Evolutionary conservation across 495 filamentous ascomycete genomes (phyloP), one percentile per base, ranked within the genome.

Genomic region (Lichenothelia convexa): DNA sequence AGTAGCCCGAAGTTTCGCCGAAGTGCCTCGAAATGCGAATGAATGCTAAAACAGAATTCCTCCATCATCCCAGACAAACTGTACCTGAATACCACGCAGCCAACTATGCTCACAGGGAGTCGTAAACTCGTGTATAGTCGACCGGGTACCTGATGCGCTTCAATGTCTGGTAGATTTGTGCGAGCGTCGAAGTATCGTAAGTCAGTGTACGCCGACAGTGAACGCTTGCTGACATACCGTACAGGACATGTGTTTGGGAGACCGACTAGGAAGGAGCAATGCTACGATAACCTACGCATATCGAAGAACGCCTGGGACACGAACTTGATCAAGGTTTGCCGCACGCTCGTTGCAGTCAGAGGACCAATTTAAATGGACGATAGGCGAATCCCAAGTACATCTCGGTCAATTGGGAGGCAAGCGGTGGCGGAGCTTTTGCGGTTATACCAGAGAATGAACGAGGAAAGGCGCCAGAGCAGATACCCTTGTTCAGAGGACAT

Each of bases 271-370:
- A 93, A 92, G 71, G 78, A 83, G 53, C 72, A 78, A 80, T 93
- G 84, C 65, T 95, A 93, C 58, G 91, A 97, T 63, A 95, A 95
- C 56, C 67, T 95, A 47, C 70, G 72, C 42, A 78, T 97, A 57
- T 93, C 87, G 42, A 75, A 73, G 57, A 97, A 97, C 73, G 87
- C 91, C 36, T 97, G 89, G 87, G 89, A 97, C 59, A 93, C 82
- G 56, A 97, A 97, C 60, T 67, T 97, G 36, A 67, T 95, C 59
- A 95, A 95, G 71, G 86, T 89, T 45, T 44, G 67, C 43, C 19
- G 5, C 9, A 5, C 11, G 16, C 21, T 16, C 18, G 1, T 8
- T 24, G 12, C 24, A 9, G n/a, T 7, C 20, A 13, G 4, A 16
- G 26, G 11, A 6, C n/a, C 19, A 8, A 38, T 18, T 7, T 20